These are phyloP conservation scores for Staphylotrichum tortipilum DNA, from an alignment of 495 filamentous ascomycete species.

Conservation along the genomic window DNA sequence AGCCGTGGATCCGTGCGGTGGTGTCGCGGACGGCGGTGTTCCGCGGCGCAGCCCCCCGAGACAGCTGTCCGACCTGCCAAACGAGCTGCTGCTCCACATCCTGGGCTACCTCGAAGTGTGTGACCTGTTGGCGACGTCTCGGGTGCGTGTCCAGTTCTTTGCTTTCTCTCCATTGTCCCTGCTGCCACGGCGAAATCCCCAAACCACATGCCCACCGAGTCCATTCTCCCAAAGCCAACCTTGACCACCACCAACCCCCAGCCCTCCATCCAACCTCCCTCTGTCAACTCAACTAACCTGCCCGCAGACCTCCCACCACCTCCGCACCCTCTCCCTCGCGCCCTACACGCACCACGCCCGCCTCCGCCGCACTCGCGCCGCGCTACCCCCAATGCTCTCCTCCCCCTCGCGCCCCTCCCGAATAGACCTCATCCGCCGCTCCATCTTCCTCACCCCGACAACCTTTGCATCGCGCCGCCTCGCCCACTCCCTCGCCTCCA, in stretches of 20 bases:
- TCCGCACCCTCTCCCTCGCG: conserved; percentile 44
- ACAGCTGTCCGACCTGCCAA: conserved; percentile 34
- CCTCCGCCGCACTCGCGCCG: conserved; percentile 40
- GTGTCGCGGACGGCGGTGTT: neutral
- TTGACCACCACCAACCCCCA: neutral
- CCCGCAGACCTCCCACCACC: conserved; percentile 49
- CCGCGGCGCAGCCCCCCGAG: neutral
- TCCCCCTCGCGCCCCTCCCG: conserved; percentile 47
- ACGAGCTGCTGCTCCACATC: conserved; percentile 48
- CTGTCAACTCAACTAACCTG: too few relatives aligned
- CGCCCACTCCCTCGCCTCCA: conserved; percentile 42
- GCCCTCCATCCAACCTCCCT: neutral
- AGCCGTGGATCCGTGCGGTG: neutral
- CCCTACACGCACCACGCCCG: conserved; percentile 49
- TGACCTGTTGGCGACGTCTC: conserved; percentile 46
- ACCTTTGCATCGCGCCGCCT: conserved; percentile 46
- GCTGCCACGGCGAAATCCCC: neutral
- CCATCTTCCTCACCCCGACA: conserved; percentile 52
- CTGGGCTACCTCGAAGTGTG: conserved; percentile 48
- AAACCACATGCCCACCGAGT: too few relatives aligned
- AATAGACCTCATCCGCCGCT: conserved; percentile 40
- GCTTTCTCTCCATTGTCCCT: neutral
- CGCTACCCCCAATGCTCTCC: conserved; percentile 40
- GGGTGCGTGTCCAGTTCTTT: conserved; percentile 35
- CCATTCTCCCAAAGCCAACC: too few relatives aligned